Conservation (phyloP, 2,329 filamentous ascomycete genomes). For the Drechslera avenae region DNA sequence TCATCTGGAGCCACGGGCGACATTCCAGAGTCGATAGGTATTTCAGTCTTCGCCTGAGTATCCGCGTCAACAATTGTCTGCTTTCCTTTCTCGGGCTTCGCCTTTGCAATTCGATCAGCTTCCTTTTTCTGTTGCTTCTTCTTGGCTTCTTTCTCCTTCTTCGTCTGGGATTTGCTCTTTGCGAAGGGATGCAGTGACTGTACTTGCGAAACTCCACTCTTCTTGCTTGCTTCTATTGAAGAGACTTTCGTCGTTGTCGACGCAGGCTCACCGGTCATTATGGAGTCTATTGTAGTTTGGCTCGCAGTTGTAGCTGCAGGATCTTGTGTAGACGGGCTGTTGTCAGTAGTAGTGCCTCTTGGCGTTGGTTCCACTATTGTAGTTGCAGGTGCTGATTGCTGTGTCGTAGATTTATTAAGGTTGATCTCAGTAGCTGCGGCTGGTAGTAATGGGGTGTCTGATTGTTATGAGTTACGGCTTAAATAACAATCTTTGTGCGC, state of each 20-base stretch:
- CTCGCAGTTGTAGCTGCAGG: not conserved
- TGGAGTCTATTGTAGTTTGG: not conserved
- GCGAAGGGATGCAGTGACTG: conserved; percentile 40
- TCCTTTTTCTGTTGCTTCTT: conserved; percentile 45
- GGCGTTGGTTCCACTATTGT: not conserved
- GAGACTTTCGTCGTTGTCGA: not conserved
- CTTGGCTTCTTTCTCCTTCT: conserved; percentile 44
- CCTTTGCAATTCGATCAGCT: conserved; percentile 13
- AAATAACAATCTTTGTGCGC: not conserved
- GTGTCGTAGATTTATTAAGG: not conserved
- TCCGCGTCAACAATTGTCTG: conserved; percentile 2
- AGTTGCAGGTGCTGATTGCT: not conserved
- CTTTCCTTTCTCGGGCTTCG: conserved; percentile 12
- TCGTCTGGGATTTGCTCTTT: conserved; percentile 32
- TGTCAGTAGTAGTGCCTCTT: no score
- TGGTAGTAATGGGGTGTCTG: not conserved
- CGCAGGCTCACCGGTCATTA: not conserved
- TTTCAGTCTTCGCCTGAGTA: conserved; percentile 1
- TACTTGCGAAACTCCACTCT: conserved; percentile 32
- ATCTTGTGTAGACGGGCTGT: not conserved
- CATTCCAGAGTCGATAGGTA: not conserved
- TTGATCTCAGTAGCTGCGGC: not conserved
- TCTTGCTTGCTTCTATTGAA: conserved; percentile 19
- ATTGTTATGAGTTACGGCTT: not conserved
- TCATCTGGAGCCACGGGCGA: not conserved